Base-by-base conservation (phyloP, 2,329 filamentous ascomycete species). In the Paracamarosporium sp. region DNA sequence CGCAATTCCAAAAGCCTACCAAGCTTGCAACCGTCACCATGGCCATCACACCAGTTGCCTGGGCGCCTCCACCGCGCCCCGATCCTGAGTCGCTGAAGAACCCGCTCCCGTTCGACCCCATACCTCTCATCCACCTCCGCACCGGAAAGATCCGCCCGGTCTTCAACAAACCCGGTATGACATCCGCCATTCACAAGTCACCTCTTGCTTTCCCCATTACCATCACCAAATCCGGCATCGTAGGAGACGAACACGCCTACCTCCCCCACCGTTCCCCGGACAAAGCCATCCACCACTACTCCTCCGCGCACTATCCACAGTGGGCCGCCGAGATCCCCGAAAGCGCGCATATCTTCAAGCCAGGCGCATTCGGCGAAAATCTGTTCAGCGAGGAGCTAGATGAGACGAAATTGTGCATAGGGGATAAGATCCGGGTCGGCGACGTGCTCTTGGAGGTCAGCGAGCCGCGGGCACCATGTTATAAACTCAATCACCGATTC, bases 401-500 rank as follows among this genome's bases (percentile, higher is more conserved):
- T 64, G 88, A 90, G 75, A 79, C 81, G 33, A 89, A 87, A 61
- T 76, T 89, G 0, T 89, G 87, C 0, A 80, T 89, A 7, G 72
- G 83, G 0, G 74, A 44, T 3, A 76, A 80, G 2, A 78, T 86
- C 4, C 25, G 48, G 9, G 43, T 51, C 2, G 48, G 48, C 9
- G 48, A 27, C 5, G 48, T 41, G 0, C 56, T 86, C 2, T 78
- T 89, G 0, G 84, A 89, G 63, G 83, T 89, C 24, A 84, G 82
- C 60, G 76, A 88, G 24, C 87, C 87, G 0, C 81, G 88, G 15
- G 83, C 86, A 62, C 88, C 88, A 9, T 90, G 88, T 75, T 90
- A 85, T 76, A 90, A 90, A 68, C 80, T 90, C 8, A 90, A 90
- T 68, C 87, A 89, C 64, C 85, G 87, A 1, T 90, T 90, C 70